Base-by-base conservation (phyloP, 805 yeast genomes). In the Starmerella cellae region DNA sequence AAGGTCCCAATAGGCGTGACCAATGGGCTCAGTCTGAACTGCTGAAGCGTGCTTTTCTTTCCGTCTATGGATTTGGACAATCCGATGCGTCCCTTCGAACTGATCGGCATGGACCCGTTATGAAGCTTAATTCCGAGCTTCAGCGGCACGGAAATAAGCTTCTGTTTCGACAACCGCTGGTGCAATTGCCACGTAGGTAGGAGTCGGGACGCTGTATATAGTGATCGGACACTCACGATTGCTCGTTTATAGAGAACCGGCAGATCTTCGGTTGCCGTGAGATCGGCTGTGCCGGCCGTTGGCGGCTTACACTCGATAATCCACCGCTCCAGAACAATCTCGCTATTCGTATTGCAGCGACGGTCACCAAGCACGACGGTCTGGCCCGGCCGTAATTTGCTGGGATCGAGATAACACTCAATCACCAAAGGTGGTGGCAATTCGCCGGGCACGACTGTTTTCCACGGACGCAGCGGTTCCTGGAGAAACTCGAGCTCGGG, bases 281-380 rank as follows among this genome's bases (percentile, higher is more conserved):
- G 21, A 19, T 16, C 34, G 16, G 3, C n/a, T 24, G 13, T 16
- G 34, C 27, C 34, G 17, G 37, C 31, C 27, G 43, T 30, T 24
- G 39, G 38, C 16, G 72, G 61, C 54, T 80, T 87, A 46, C 87
- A 72, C 58, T 87, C 95, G 27, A 91, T 63, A 20, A 84, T 67
- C 98, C 98, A 91, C 45, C 98, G 70, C 56, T 91, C 98, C 44
- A 91, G 63, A 2, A 91, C 95, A n/a, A 91, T 73, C 60, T 88
- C 97, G 16, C 74, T 68, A 54, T 80, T 80, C 9, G 79, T 39
- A 28, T 17, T 34, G 37, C 39, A 39, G 6, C 68, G 67, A 3
- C 67, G 69, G 51, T 79, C 87, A 23, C 65, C 65, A 31, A 82
- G 58, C 27, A 75, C 70, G 24, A 82, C 66, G 18, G 75, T 66